Percentiles rank a stretch among this genome's conserved stretches.
Conservation (phyloP, 805 yeast species). For the Lipomyces starkeyi region DNA sequence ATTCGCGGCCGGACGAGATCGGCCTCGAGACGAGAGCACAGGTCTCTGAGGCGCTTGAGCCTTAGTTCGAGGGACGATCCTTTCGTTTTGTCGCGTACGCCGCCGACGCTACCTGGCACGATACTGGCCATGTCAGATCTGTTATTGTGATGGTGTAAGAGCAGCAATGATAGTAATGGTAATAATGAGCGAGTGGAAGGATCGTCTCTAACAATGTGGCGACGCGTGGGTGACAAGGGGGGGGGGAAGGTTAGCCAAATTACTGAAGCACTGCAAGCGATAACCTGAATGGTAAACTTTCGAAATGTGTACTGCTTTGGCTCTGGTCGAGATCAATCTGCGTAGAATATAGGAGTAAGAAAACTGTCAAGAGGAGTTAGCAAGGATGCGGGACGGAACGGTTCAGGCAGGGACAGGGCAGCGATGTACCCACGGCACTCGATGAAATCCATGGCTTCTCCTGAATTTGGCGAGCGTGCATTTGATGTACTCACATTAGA, state of each 20-base stretch:
- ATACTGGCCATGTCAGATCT: not conserved
- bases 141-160: not conserved
- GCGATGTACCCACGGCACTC: not conserved
- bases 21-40: conserved; percentile 16
- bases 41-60: conserved; percentile 27
- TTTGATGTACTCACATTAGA: not conserved
- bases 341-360: not conserved
- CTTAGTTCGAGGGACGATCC: conserved; percentile 24
- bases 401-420: not conserved
- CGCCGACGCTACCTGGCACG: conserved; percentile 13
- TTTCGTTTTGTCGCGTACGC: conserved; percentile 17
- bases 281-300: too few relatives aligned
- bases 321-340: not conserved
- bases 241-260: too few relatives aligned
- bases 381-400: too few relatives aligned
- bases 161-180: not conserved
- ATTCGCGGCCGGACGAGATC: conserved; percentile 24
- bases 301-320: not conserved
- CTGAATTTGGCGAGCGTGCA: not conserved
- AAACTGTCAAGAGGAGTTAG: not conserved
- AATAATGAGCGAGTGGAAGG: not conserved
- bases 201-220: not conserved
- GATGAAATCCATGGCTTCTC: not conserved
- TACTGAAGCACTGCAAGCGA: not conserved
- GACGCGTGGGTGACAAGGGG: not conserved